Percentiles rank a stretch among this genome's conserved stretches.
Evolutionary conservation across 352 stramenopile genomes (phyloP).

Genomic region (Globisporangium parvum): DNA sequence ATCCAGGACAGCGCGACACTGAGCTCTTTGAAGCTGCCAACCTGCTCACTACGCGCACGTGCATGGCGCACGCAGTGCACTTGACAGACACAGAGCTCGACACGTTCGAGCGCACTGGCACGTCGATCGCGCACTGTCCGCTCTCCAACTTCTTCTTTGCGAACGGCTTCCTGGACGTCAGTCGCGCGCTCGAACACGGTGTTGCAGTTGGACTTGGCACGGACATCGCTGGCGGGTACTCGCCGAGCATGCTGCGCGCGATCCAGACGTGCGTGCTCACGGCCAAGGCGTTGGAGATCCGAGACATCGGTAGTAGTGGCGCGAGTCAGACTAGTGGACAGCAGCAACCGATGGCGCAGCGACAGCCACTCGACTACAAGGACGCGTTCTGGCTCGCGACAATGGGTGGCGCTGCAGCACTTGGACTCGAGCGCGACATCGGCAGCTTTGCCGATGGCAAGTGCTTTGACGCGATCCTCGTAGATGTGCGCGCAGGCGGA

Average conservation of each 20-base stretch:
- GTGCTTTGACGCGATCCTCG: slow-evolving; percentile 81
- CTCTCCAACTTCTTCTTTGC: slow-evolving; percentile 91
- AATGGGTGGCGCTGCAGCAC: slow-evolving; percentile 68
- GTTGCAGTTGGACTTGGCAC: slow-evolving; percentile 78
- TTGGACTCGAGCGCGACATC: slow-evolving; percentile 61
- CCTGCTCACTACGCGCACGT: slow-evolving; percentile 59
- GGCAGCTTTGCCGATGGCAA: slow-evolving; percentile 81
- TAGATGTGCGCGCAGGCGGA: slow-evolving; percentile 36
- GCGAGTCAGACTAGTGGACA: no score
- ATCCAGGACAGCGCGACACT: slow-evolving; percentile 60
- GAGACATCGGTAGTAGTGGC: slow-evolving; percentile 14
- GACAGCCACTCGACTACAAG: slow-evolving; percentile 51
- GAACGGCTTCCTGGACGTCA: slow-evolving; percentile 56
- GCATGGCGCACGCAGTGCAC: slow-evolving; percentile 88
- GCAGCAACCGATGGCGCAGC: background rate
- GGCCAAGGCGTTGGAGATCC: slow-evolving; percentile 50
- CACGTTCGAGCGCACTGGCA: slow-evolving; percentile 36
- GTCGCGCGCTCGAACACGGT: slow-evolving; percentile 36
- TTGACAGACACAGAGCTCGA: slow-evolving; percentile 55
- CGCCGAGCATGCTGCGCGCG: slow-evolving; percentile 82
- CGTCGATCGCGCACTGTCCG: slow-evolving; percentile 86
- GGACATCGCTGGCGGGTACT: slow-evolving; percentile 90
- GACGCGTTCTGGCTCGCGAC: slow-evolving; percentile 87
- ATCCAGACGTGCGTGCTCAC: slow-evolving; percentile 80
- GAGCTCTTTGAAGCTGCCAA: slow-evolving; percentile 59